These are phyloP conservation scores for Backusella tarrabulga DNA, from an alignment of 192 early-diverging fungal genomes.

Conservation along the genomic window DNA sequence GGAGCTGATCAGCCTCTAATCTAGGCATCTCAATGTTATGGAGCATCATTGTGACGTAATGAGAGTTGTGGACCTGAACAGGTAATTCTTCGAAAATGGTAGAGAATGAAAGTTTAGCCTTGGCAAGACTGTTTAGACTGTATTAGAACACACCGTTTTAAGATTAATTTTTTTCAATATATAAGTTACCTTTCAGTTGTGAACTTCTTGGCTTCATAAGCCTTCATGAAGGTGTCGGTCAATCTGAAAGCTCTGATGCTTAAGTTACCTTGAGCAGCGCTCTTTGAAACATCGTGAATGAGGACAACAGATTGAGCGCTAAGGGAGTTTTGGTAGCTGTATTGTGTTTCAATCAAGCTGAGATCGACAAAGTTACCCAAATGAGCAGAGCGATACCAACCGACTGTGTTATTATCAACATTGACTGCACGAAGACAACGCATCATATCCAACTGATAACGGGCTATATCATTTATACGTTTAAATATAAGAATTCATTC, in stretches of 20 bases:
- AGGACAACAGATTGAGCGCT: constrained; percentile 83
- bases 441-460: constrained; percentile 96
- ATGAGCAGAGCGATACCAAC: constrained; percentile 94
- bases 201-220: constrained; percentile 82
- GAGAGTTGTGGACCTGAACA: constrained; percentile 82
- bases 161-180: too few species aligned
- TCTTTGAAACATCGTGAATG: constrained; percentile 88
- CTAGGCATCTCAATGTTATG: constrained; percentile 64
- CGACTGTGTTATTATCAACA: constrained; percentile 95
- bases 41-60: constrained; percentile 76
- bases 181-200: constrained; percentile 63
- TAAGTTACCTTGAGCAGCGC: constrained; percentile 81
- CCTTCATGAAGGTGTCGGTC: constrained; percentile 78
- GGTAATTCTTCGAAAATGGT: constrained; percentile 91
- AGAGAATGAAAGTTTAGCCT: constrained; percentile 77
- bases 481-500: background rate
- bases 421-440: constrained; percentile 89
- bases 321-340: constrained; percentile 85
- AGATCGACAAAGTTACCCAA: constrained; percentile 89
- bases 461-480: constrained; percentile 39
- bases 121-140: constrained; percentile 45
- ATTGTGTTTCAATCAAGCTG: constrained; percentile 87
- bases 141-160: background rate
- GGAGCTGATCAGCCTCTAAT: constrained; percentile 50
- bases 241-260: constrained; percentile 87